Evolutionary conservation across 441 rosid genomes (phyloP).

Genomic region (Erysimum cheiri): DNA sequence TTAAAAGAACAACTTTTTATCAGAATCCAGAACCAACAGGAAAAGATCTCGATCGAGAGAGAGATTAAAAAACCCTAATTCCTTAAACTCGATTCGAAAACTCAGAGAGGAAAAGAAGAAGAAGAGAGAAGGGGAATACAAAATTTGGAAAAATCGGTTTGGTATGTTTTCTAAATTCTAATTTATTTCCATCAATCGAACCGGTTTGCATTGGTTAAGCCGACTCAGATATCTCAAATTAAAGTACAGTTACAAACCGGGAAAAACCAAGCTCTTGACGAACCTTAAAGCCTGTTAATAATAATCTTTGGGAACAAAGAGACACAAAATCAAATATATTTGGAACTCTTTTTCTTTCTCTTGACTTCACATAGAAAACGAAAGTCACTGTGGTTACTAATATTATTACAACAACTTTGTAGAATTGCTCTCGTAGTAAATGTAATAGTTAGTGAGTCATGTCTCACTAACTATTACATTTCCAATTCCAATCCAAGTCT

Average conservation of each 20-base stretch:
- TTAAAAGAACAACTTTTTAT: neutral
- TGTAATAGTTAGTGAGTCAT: too few relatives aligned
- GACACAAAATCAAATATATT: neutral
- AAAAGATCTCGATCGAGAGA: neutral
- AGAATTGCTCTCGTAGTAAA: neutral
- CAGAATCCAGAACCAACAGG: slow-evolving; percentile 10
- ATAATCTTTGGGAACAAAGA: neutral
- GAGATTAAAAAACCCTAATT: slow-evolving; percentile 30
- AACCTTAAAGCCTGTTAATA: too few relatives aligned
- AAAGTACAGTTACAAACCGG: neutral
- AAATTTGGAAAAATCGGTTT: neutral
- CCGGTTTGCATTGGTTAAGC: slow-evolving; percentile 12
- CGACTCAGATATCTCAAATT: neutral
- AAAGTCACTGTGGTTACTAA: slow-evolving; percentile 7
- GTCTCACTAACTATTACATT: neutral
- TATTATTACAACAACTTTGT: slow-evolving; percentile 3
- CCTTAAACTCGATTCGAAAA: neutral
- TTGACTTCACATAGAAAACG: neutral
- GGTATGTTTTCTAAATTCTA: neutral
- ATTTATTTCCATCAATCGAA: neutral
- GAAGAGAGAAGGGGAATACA: neutral
- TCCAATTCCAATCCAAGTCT: slow-evolving; percentile 25
- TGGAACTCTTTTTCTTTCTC: neutral
- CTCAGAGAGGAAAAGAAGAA: slow-evolving; percentile 4
- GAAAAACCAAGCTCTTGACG: neutral